Evolutionary conservation across 805 yeast genomes (phyloP), one percentile per base, ranked within the genome.

Genomic region (Suhomyces tanzawaensis): DNA sequence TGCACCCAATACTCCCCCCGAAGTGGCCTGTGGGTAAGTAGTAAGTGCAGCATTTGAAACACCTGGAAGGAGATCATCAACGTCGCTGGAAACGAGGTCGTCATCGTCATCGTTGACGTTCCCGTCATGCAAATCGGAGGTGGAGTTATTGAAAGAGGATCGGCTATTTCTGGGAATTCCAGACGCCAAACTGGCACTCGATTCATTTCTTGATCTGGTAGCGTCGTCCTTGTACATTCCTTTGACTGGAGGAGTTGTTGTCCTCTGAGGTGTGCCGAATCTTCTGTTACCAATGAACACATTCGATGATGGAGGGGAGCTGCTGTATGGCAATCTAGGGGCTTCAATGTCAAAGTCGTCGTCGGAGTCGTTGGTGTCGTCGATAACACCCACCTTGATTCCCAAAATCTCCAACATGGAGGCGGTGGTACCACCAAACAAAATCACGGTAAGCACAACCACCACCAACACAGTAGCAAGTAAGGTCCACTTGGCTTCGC

Each of bases 401-500:
- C 95, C 93, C 49, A 93, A 71, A 48, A 91, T 86, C 58, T 93
- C 99, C 42, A 93, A 75, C 99, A 93, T 93, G 31, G 95, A 86
- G 1, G 99, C 97, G 0, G 98, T 93, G 1, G 99, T 93, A 26
- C 99, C 99, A 42, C 99, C 99, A 60, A 93, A 93, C 19, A 93
- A 74, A 39, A 93, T 90, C 19, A 93, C 99, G 0, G 99, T 93
- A 32, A 93, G 69, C 21, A 93, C 99, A 8, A 93, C 99, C 17
- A 91, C 98, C 11, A 95, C 98, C 29, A 95, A 68, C 1, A 95
- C 96, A 0, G 99, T 95, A 3, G 99, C 99, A 37, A 91, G 66
- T 37, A 93, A 68, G 0, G 96, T 81, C 56, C 82, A 81, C 47
- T 90, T 91, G 39, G 86, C 81, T 55, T 91, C 96, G 44, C 98